These are phyloP conservation scores for Maudiozyma saulgeensis DNA, from an alignment of 805 yeast genomes.

Conservation along the genomic window DNA sequence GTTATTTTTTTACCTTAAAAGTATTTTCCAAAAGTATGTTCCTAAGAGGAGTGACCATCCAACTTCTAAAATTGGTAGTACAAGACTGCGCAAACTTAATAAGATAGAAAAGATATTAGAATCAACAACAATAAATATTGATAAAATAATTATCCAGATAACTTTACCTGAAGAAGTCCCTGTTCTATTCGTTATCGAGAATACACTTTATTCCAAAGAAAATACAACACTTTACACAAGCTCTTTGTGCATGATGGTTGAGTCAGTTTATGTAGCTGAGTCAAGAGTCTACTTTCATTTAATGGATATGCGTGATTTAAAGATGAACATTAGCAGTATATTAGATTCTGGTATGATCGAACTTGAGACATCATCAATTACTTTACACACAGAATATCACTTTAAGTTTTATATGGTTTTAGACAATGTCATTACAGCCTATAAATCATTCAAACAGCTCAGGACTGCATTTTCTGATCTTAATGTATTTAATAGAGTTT, in stretches of 20 bases:
- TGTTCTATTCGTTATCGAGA: slow-evolving; percentile 12
- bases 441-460: slow-evolving; percentile 40
- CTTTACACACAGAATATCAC: slow-evolving; percentile 28
- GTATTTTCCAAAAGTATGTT: slow-evolving; percentile 8
- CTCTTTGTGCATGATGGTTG: slow-evolving; percentile 12
- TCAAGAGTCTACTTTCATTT: slow-evolving; percentile 16
- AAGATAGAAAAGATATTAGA: background rate
- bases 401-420: slow-evolving; percentile 38
- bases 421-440: slow-evolving; percentile 40
- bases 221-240: slow-evolving; percentile 4
- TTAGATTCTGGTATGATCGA: slow-evolving; percentile 1
- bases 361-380: slow-evolving; percentile 13
- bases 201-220: slow-evolving; percentile 4
- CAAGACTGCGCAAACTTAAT: background rate
- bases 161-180: slow-evolving; percentile 21
- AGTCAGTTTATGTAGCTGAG: slow-evolving; percentile 23
- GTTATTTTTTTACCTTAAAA: slow-evolving; percentile 16
- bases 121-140: slow-evolving; percentile 8
- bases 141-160: slow-evolving; percentile 18
- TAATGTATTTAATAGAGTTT: slow-evolving; percentile 14
- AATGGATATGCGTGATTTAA: slow-evolving; percentile 10
- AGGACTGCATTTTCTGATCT: slow-evolving; percentile 34
- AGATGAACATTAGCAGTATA: slow-evolving; percentile 6
- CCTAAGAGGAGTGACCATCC: background rate
- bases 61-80: background rate